Evolutionary conservation across 2,329 filamentous ascomycete genomes (phyloP).

Genomic region (Apiospora malaysiana): DNA sequence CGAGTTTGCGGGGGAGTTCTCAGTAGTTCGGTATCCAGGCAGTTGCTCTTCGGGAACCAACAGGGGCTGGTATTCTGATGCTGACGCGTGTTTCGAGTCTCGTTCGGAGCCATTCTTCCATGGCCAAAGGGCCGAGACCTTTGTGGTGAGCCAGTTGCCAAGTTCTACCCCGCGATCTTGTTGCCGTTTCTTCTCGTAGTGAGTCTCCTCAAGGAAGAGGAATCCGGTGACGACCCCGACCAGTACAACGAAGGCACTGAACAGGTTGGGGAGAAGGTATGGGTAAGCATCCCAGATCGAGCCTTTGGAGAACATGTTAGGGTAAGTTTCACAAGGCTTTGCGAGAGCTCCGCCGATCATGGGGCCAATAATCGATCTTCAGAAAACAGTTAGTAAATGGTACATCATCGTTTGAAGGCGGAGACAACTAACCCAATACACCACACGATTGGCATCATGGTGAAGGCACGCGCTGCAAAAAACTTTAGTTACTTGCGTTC

Average conservation of each 20-base stretch:
- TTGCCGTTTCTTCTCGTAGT: constrained; percentile 77
- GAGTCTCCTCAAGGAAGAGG: constrained; percentile 87
- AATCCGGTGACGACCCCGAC: constrained; percentile 69
- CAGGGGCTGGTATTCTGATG: constrained; percentile 64
- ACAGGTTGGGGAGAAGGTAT: constrained; percentile 67
- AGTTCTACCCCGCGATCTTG: constrained; percentile 78
- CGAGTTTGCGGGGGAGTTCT: constrained; percentile 57
- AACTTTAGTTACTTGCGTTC: constrained; percentile 35
- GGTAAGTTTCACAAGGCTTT: constrained; percentile 83
- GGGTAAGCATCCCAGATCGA: constrained; percentile 87
- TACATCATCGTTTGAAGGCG: neutral
- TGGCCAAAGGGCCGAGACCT: constrained; percentile 44
- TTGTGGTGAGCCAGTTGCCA: constrained; percentile 71
- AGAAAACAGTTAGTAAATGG: constrained; percentile 35
- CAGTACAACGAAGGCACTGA: constrained; percentile 69
- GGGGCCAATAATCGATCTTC: constrained; percentile 87
- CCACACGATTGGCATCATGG: constrained; percentile 98
- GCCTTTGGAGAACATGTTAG: constrained; percentile 71
- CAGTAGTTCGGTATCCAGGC: constrained; percentile 71
- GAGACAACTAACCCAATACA: constrained; percentile 76
- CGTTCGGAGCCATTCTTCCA: neutral
- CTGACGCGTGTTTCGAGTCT: constrained; percentile 32
- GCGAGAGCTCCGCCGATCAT: constrained; percentile 90
- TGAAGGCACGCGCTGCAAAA: constrained; percentile 80
- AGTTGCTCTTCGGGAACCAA: constrained; percentile 66